A percentile compares a stretch with the other conserved stretches of the same genome.
These are phyloP conservation scores for Cladobotryum mycophilum DNA, from an alignment of 2,329 filamentous ascomycete genomes.

Conservation along the genomic window DNA sequence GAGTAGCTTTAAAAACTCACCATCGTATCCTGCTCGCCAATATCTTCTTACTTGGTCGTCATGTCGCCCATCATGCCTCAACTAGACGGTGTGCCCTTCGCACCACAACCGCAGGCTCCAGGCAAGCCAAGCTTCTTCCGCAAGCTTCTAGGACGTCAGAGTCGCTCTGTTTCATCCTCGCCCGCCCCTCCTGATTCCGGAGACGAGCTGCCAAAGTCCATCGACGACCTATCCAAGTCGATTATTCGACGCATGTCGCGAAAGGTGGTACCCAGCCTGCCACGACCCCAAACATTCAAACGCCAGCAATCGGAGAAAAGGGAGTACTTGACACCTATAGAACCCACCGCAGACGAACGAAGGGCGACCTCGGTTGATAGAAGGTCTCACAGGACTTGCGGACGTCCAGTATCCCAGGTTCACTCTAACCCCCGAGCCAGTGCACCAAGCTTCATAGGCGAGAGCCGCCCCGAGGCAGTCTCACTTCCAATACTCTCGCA, in stretches of 20 bases:
- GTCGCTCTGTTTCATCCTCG: slow-evolving; percentile 10
- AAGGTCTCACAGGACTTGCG: slow-evolving; percentile 31
- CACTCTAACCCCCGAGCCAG: slow-evolving; percentile 37
- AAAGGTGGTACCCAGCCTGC: slow-evolving; percentile 71
- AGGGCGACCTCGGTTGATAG: slow-evolving; percentile 64
- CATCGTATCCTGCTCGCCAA: neutral
- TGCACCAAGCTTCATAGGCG: slow-evolving; percentile 39
- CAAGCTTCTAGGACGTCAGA: slow-evolving; percentile 23
- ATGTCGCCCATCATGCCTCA: slow-evolving; percentile 25
- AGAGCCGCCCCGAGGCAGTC: slow-evolving; percentile 15
- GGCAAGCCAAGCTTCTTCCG: slow-evolving; percentile 22
- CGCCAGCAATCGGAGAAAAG: slow-evolving; percentile 77
- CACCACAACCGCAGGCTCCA: slow-evolving; percentile 21
- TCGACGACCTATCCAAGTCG: slow-evolving; percentile 24
- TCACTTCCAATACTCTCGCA: slow-evolving; percentile 12
- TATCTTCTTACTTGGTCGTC: neutral
- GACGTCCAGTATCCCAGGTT: slow-evolving; percentile 17
- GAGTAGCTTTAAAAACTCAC: too few species aligned
- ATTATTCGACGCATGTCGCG: slow-evolving; percentile 40
- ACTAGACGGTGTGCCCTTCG: slow-evolving; percentile 22
- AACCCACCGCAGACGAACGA: slow-evolving; percentile 59
- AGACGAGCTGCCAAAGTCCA: neutral
- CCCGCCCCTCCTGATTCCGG: slow-evolving; percentile 2
- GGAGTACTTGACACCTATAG: slow-evolving; percentile 62
- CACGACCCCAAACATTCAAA: slow-evolving; percentile 71